Evolutionary conservation across 768 basidiomycete genomes (phyloP), one percentile per base, ranked within the genome.

Genomic region (Termitomyces sp.): DNA sequence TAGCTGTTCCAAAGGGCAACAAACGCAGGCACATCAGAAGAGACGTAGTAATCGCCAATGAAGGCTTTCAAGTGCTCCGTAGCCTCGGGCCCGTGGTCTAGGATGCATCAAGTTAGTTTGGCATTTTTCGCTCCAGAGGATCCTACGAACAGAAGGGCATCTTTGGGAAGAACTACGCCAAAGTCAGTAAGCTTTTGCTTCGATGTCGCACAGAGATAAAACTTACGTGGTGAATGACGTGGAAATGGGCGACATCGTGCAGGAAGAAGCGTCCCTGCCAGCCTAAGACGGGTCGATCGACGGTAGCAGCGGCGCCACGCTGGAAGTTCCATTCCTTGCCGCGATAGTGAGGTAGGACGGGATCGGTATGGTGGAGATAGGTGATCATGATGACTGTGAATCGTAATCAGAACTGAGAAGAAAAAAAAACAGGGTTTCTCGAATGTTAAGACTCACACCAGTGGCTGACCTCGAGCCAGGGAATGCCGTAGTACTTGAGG

Each of bases 201-300:
- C 14, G 5, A n/a, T 21, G 25, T 40, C 25, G 12, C 9, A 32
- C 19, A 23, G 7, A 49, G 0, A 37, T 48, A 29, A 31, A 29
- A 69, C 77, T 53, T 65, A 78, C 80, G 63, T 86, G 84, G 63
- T 86, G 84, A 42, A 84, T 71, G 56, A 85, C 83, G 66, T 87
- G 85, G 63, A 73, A 84, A 63, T 85, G 84, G 3, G 82, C 81
- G 16, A 86, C 82, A 62, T 83, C 81, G 62, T 85, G 84, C n/a
- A 86, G 71, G 74, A 85, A 85, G 73, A 85, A 85, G 21, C 81
- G 76, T 3, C 85, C 85, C 66, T 82, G 80, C 82, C 82, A 84
- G 11, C 84, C 84, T 14, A 86, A 71, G 66, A 85, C 78, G 57
- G 75, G 62, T 34, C 83, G 71, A 65, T 86, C 84, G 25, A 85